Evolutionary conservation across 768 basidiomycete genomes (phyloP).

Genomic region (Gelatoporia subvermispora): DNA sequence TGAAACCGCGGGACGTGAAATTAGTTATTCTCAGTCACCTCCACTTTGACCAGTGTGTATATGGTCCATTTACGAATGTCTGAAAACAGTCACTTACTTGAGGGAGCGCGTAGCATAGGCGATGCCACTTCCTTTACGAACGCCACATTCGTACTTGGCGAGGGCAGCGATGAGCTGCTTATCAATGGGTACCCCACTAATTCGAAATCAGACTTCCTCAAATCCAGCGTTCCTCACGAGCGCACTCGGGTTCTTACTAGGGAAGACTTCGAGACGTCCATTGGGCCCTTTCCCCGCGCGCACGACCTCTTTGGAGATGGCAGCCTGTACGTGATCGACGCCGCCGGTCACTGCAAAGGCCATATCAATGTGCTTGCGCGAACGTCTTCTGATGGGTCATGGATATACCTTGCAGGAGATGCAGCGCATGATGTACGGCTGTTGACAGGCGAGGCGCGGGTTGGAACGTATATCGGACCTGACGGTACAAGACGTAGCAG

Average conservation of each 20-base stretch:
- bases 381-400: constrained; percentile 46
- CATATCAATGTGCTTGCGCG: constrained; percentile 53
- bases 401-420: constrained; percentile 54
- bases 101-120: constrained; percentile 28
- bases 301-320: constrained; percentile 54
- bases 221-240: constrained; percentile 11
- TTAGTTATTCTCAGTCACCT: constrained; percentile 46
- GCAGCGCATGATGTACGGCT: constrained; percentile 52
- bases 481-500: constrained; percentile 31
- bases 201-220: constrained; percentile 25
- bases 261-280: constrained; percentile 28
- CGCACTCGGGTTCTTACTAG: constrained; percentile 19
- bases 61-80: no score
- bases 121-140: constrained; percentile 40
- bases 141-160: constrained; percentile 45
- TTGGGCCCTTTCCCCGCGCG: constrained; percentile 47
- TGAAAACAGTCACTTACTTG: no score
- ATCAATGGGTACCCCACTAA: constrained; percentile 37
- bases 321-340: constrained; percentile 51
- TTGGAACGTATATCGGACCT: constrained; percentile 24
- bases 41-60: constrained; percentile 41
- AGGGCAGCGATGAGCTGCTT: constrained; percentile 31
- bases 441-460: constrained; percentile 38
- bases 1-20: constrained; percentile 37
- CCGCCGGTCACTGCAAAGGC: constrained; percentile 50